These are phyloP conservation scores for Heliamphora ciliata DNA, from an alignment of 179 eudicot species.

Conservation along the genomic window DNA sequence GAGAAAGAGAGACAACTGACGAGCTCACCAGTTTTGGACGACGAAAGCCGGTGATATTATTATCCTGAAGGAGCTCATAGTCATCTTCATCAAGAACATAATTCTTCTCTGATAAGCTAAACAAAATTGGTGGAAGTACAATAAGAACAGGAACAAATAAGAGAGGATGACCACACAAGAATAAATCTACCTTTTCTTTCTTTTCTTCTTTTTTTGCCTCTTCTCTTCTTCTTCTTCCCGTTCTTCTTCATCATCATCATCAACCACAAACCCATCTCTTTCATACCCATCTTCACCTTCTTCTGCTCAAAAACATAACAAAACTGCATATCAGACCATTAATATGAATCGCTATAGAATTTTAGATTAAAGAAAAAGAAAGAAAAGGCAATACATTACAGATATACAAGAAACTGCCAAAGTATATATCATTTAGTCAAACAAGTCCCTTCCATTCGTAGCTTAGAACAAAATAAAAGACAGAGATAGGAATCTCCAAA, in stretches of 20 bases:
- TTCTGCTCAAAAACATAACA: constrained; percentile 30
- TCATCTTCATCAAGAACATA: constrained; percentile 91
- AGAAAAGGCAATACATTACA: not conserved
- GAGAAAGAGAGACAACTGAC: not conserved
- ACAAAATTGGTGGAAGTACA: not conserved
- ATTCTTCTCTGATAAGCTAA: constrained; percentile 60
- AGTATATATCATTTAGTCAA: no score
- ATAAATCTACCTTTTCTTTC: constrained; percentile 54
- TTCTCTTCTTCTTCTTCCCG: constrained; percentile 67
- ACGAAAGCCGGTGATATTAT: constrained; percentile 53
- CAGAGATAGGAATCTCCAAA: not conserved
- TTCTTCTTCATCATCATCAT: constrained; percentile 72
- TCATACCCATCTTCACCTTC: constrained; percentile 91
- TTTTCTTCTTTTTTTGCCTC: constrained; percentile 66
- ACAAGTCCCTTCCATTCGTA: no score
- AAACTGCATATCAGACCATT: not conserved
- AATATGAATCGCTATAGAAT: not conserved
- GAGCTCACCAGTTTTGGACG: constrained; percentile 62
- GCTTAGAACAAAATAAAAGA: not conserved
- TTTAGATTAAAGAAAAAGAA: no score
- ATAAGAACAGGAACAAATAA: not conserved
- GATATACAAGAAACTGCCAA: not conserved
- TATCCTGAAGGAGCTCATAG: constrained; percentile 76
- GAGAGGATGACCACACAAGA: not conserved
- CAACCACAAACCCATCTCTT: constrained; percentile 90